A percentile compares a stretch with the other conserved stretches of the same genome.
Evolutionary conservation across 768 basidiomycete species (phyloP).

Genomic region (Lactarius evosmus): DNA sequence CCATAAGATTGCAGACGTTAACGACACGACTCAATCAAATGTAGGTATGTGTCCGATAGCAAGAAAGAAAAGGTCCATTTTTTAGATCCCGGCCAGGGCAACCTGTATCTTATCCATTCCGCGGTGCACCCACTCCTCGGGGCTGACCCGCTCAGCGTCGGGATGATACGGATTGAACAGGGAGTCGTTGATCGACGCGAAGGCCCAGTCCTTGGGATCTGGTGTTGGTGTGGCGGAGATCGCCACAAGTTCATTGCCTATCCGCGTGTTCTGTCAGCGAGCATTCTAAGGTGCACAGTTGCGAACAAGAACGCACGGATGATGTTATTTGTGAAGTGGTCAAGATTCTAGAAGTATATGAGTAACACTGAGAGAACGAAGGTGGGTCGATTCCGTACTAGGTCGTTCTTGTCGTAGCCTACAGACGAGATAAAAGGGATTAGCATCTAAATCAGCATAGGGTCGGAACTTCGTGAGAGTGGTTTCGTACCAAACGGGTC

Average conservation of each 20-base stretch:
- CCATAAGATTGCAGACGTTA: not conserved
- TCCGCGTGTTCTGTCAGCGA: conserved; percentile 14
- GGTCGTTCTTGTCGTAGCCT: conserved; percentile 71
- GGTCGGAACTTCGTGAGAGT: conserved; percentile 13
- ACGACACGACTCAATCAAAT: not conserved
- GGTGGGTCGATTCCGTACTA: conserved; percentile 40
- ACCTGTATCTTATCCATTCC: conserved; percentile 47
- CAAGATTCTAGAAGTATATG: conserved; percentile 48
- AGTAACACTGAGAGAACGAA: conserved; percentile 17
- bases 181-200: conserved; percentile 55
- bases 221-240: conserved; percentile 59
- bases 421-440: not conserved
- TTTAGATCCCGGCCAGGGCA: conserved; percentile 26
- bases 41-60: not conserved
- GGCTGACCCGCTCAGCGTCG: conserved; percentile 44
- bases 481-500: conserved; percentile 45
- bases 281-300: not conserved
- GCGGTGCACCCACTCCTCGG: conserved; percentile 55
- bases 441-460: conserved; percentile 6
- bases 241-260: conserved; percentile 58
- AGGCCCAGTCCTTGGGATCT: conserved; percentile 59
- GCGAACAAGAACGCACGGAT: conserved; percentile 45
- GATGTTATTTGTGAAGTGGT: conserved; percentile 68
- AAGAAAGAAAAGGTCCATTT: not conserved
- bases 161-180: conserved; percentile 42